These are phyloP conservation scores for Vaccinium corymbosum DNA, from an alignment of 148 eudicot species.

Conservation along the genomic window DNA sequence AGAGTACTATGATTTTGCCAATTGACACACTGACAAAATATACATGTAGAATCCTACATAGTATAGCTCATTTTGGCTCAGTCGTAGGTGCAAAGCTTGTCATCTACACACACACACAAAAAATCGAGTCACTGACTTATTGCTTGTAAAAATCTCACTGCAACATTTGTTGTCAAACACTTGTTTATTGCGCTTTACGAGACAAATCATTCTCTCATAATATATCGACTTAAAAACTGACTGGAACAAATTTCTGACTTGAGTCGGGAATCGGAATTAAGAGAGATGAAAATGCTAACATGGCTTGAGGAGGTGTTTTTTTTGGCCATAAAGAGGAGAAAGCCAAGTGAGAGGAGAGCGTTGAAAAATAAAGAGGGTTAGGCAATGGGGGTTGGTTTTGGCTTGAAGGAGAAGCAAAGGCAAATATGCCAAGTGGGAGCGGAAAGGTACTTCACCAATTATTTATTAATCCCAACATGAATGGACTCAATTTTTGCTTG, in stretches of 20 bases:
- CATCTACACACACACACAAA: background rate
- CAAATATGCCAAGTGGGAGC: background rate
- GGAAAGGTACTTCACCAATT: constrained; percentile 14
- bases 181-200: no score
- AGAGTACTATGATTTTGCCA: background rate
- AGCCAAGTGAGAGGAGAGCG: constrained; percentile 9
- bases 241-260: no score
- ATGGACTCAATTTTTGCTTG: constrained; percentile 15
- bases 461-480: background rate
- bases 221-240: no score
- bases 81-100: background rate
- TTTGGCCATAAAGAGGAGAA: background rate
- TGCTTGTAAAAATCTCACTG: background rate
- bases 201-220: no score
- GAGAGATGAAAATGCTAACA: background rate
- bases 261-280: no score
- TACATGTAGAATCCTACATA: background rate
- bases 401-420: constrained; percentile 23
- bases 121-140: background rate
- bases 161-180: background rate
- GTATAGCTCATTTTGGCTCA: background rate
- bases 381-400: constrained; percentile 13
- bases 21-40: background rate
- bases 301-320: background rate
- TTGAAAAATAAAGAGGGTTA: constrained; percentile 9